These are phyloP conservation scores for Ustilago vetiveriae DNA, from an alignment of 1,284 basidiomycete genomes.

Conservation along the genomic window DNA sequence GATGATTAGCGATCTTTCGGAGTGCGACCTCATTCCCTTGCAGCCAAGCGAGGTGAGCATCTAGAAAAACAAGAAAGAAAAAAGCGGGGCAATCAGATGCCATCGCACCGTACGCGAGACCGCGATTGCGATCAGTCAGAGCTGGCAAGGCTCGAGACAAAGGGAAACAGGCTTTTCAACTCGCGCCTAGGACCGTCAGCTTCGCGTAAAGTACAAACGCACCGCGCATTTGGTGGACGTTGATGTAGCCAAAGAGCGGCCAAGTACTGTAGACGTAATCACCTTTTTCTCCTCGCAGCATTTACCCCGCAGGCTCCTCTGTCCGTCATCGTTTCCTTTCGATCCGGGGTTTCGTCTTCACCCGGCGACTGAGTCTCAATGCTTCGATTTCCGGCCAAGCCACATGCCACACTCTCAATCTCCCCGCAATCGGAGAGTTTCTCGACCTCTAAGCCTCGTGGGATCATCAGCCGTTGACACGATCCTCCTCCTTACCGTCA, in stretches of 20 bases:
- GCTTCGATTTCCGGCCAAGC: neutral
- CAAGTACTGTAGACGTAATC: too few species aligned
- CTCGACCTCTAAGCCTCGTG: neutral
- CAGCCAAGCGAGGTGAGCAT: neutral
- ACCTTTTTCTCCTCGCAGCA: too few species aligned
- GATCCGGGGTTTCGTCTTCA: neutral
- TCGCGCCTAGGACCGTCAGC: too few species aligned
- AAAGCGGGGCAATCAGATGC: conserved; percentile 5
- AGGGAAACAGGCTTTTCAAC: too few species aligned
- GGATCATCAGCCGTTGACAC: neutral
- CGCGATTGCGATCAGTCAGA: neutral
- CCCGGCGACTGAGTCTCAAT: conserved; percentile 4
- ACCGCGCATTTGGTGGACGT: too few species aligned
- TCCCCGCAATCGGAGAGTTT: conserved; percentile 3
- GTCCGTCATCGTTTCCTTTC: too few species aligned
- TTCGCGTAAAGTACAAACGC: too few species aligned
- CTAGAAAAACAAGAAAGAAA: neutral
- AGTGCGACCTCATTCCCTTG: neutral
- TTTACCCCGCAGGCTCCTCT: too few species aligned
- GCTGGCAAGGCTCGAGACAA: too few species aligned
- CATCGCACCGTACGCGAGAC: conserved; percentile 2
- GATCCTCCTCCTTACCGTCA: too few species aligned
- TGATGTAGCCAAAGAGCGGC: too few species aligned
- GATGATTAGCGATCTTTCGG: neutral
- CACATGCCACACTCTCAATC: neutral